These are phyloP conservation scores for Terfezia boudieri DNA, from an alignment of 495 filamentous ascomycete species.

Conservation along the genomic window DNA sequence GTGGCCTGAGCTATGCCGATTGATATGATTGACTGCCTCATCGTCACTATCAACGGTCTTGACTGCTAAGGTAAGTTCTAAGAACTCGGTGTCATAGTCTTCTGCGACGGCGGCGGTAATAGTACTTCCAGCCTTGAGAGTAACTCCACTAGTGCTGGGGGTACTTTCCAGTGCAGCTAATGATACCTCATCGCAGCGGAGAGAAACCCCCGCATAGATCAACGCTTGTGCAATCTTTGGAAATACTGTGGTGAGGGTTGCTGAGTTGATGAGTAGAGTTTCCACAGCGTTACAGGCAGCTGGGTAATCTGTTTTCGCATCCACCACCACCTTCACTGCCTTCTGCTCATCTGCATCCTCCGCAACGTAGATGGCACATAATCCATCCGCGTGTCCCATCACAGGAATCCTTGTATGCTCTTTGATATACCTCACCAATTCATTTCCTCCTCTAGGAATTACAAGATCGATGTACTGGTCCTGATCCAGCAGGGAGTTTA, in stretches of 20 bases:
- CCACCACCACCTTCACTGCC: conserved; percentile 58
- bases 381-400: conserved; percentile 84
- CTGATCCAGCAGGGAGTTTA: conserved; percentile 60
- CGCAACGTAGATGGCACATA: conserved; percentile 79
- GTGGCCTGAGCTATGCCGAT: conserved; percentile 76
- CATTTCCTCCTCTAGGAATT: conserved; percentile 82
- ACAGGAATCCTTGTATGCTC: conserved; percentile 83
- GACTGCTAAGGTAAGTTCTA: conserved; percentile 63
- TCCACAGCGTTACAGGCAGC: conserved; percentile 93
- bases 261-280: conserved; percentile 64
- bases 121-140: conserved; percentile 7
- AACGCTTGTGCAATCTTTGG: conserved; percentile 49
- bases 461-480: conserved; percentile 83
- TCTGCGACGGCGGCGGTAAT: conserved; percentile 39
- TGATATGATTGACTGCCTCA: conserved; percentile 70
- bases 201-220: conserved; percentile 49
- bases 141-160: conserved; percentile 5
- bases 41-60: conserved; percentile 49
- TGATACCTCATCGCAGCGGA: conserved; percentile 56
- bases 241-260: conserved; percentile 42
- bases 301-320: conserved; percentile 82
- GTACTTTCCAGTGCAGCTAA: conserved; percentile 33
- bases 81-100: conserved; percentile 79
- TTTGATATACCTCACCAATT: conserved; percentile 79
- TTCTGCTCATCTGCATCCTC: conserved; percentile 47